These are phyloP conservation scores for Mayamaea pseudoterrestris DNA, from an alignment of 108 stramenopile species.

Conservation along the genomic window DNA sequence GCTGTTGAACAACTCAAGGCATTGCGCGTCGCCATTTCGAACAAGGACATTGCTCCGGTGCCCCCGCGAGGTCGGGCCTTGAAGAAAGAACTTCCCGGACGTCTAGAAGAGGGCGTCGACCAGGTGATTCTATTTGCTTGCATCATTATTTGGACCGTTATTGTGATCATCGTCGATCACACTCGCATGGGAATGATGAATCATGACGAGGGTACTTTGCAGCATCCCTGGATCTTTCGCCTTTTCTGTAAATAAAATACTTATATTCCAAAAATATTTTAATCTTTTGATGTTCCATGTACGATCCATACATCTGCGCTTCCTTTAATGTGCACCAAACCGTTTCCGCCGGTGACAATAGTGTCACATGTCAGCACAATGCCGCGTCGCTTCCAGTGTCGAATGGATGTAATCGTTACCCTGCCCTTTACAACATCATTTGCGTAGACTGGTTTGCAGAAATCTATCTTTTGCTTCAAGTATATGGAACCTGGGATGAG, in stretches of 20 bases:
- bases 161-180: not conserved
- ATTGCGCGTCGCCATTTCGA: no score
- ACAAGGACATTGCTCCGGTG: no score
- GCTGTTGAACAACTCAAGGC: no score
- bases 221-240: not conserved
- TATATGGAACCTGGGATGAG: slow-evolving; percentile 68
- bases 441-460: slow-evolving; percentile 36
- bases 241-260: not conserved
- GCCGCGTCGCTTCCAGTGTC: slow-evolving; percentile 7
- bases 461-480: slow-evolving; percentile 48
- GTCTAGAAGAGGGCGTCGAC: no score
- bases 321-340: not conserved
- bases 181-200: not conserved
- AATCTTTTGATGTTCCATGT: not conserved
- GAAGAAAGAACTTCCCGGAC: no score
- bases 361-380: not conserved
- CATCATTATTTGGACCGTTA: not conserved
- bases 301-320: not conserved
- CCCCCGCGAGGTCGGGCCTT: no score
- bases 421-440: slow-evolving; percentile 34
- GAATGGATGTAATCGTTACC: slow-evolving; percentile 30
- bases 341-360: not conserved
- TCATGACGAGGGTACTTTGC: not conserved
- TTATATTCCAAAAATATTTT: not conserved
- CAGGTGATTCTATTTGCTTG: not conserved